phyloP scores from a whole-genome alignment of 352 stramenopile genomes.

The Phytophthora lateralis region DNA sequence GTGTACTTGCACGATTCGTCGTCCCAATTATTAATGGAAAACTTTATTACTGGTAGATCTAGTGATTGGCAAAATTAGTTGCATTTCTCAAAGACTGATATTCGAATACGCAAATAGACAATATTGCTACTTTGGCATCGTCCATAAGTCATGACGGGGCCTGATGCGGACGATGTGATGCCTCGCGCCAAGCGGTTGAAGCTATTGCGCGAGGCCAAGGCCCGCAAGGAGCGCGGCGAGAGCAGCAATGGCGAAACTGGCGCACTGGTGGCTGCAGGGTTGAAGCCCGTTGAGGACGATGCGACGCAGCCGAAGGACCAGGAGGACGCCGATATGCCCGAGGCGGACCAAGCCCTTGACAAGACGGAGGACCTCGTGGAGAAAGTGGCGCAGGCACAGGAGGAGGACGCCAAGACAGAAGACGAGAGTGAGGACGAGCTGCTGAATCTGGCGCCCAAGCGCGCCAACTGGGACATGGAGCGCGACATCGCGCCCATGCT shows the following conservation, averaged over 20 bases:
- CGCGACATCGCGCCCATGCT: constrained; percentile 87
- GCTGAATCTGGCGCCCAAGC: constrained; percentile 80
- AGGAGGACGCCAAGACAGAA: constrained; percentile 34
- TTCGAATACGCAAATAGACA: neutral
- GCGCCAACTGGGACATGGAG: constrained; percentile 89
- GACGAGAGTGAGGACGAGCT: constrained; percentile 69
- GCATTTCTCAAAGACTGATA: too few relatives aligned
- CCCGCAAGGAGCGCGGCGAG: constrained; percentile 68
- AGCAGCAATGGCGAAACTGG: constrained; percentile 29
- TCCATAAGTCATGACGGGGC: constrained; percentile 1
- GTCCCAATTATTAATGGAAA: too few relatives aligned
- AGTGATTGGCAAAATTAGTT: too few relatives aligned
- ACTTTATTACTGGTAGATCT: too few relatives aligned
- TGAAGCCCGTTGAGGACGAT: constrained; percentile 20
- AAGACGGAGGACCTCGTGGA: constrained; percentile 18
- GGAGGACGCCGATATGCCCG: constrained; percentile 17
- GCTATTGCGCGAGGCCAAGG: constrained; percentile 83
- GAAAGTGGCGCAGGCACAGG: constrained; percentile 31
- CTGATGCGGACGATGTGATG: constrained; percentile 47
- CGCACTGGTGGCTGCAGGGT: neutral
- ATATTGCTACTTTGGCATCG: neutral
- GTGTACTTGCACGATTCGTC: too few relatives aligned
- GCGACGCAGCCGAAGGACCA: constrained; percentile 25
- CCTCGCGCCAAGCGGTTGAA: constrained; percentile 85
- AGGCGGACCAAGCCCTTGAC: constrained; percentile 3